phyloP scores from a whole-genome alignment of 257 asterid genomes.

The Buddleja alternifolia region DNA sequence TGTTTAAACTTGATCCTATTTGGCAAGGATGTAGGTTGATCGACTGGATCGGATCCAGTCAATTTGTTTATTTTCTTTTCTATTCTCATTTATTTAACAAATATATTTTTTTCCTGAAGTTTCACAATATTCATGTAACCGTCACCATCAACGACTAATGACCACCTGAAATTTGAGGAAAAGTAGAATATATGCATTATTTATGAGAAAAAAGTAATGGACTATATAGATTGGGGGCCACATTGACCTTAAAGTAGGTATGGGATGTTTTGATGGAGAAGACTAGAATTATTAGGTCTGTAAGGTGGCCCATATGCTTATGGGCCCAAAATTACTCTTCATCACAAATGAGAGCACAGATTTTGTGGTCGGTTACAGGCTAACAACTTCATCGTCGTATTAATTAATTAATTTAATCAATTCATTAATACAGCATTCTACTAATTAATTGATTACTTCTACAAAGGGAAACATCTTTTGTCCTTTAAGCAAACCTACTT shows the following conservation, averaged over 20 bases:
- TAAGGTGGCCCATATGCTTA: not conserved
- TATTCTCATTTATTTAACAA: no score
- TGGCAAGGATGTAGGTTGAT: no score
- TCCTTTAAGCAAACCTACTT: not conserved
- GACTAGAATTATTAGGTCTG: no score
- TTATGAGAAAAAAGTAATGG: slow-evolving; percentile 2
- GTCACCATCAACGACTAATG: not conserved
- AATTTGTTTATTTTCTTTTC: no score
- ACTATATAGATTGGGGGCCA: not conserved
- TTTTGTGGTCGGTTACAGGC: slow-evolving; percentile 22
- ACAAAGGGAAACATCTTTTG: not conserved
- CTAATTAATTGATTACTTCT: not conserved
- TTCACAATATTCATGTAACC: not conserved
- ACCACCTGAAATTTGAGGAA: no score
- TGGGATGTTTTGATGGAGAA: no score
- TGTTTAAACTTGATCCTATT: no score
- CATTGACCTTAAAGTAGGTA: no score
- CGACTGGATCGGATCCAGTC: no score
- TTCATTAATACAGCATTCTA: no score
- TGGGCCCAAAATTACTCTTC: slow-evolving; percentile 27
- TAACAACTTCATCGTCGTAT: not conserved
- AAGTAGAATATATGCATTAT: no score
- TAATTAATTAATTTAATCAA: slow-evolving; percentile 11
- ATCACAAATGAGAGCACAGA: slow-evolving; percentile 9
- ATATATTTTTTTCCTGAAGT: not conserved